phyloP scores from a whole-genome alignment of 73 alveolate species.

The Paramecium sonneborni region DNA sequence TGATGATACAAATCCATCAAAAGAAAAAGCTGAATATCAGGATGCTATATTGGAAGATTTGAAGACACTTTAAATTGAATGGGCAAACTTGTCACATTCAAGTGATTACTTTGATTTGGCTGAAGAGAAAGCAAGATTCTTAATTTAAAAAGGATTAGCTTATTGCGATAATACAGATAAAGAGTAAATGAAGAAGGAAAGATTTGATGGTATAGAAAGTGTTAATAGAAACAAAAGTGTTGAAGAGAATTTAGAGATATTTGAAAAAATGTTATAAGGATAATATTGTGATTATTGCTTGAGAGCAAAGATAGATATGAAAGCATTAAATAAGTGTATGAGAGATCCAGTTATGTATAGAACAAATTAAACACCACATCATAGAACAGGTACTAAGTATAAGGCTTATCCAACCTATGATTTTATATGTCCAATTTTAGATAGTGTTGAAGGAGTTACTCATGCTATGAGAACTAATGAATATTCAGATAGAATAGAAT shows the following conservation, averaged over 20 bases:
- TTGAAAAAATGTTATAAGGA: constrained; percentile 57
- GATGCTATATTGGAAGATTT: constrained; percentile 89
- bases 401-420: constrained; percentile 98
- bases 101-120: constrained; percentile 89
- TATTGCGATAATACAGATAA: constrained; percentile 96
- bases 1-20: constrained; percentile 98
- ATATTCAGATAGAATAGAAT: constrained; percentile 93
- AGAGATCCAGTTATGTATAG: constrained; percentile 99
- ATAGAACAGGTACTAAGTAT: constrained; percentile 88
- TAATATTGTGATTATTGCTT: constrained; percentile 84
- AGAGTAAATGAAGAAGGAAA: constrained; percentile 92
- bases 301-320: constrained; percentile 94
- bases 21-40: constrained; percentile 90
- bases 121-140: constrained; percentile 78
- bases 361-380: constrained; percentile 86
- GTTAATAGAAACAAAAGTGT: constrained; percentile 78
- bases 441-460: constrained; percentile 95
- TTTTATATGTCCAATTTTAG: constrained; percentile 98
- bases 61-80: constrained; percentile 81
- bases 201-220: constrained; percentile 91
- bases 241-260: constrained; percentile 86
- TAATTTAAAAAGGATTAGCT: constrained; percentile 90
- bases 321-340: constrained; percentile 86
- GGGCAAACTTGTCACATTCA: constrained; percentile 90
- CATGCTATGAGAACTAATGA: constrained; percentile 97